phyloP scores from a whole-genome alignment of 1,284 basidiomycete species.

The Peniophora sp. region DNA sequence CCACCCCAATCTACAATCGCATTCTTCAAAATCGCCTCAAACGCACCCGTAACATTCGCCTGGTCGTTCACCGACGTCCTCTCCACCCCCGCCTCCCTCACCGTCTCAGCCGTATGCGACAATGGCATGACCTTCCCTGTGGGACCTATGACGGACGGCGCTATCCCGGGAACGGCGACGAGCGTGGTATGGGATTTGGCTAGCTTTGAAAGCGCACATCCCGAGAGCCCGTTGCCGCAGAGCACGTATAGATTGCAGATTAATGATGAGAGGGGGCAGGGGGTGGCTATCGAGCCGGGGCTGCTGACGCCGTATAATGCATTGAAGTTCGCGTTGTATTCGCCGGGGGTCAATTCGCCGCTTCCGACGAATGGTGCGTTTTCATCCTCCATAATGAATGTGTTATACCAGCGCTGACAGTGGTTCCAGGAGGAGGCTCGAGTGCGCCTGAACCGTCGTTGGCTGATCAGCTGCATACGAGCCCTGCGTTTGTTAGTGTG shows the following conservation, averaged over 20 bases:
- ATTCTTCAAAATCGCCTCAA: conserved; percentile 82
- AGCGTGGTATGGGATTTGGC: conserved; percentile 78
- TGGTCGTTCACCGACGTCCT: conserved; percentile 82
- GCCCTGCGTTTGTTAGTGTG: conserved; percentile 62
- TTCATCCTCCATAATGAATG: not conserved
- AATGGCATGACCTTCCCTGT: conserved; percentile 88
- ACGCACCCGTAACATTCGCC: conserved; percentile 77
- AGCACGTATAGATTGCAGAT: conserved; percentile 74
- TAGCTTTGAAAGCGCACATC: conserved; percentile 63
- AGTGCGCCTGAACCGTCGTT: too few species aligned
- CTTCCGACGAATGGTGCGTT: conserved; percentile 50
- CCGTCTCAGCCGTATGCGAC: conserved; percentile 74
- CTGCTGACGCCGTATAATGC: conserved; percentile 63
- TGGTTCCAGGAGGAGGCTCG: conserved; percentile 49
- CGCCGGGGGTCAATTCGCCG: conserved; percentile 70
- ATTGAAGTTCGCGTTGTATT: conserved; percentile 81
- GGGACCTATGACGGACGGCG: conserved; percentile 62
- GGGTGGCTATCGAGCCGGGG: conserved; percentile 52
- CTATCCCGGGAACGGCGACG: conserved; percentile 65
- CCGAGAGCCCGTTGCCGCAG: conserved; percentile 61
- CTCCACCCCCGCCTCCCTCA: conserved; percentile 63
- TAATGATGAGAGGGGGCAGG: conserved; percentile 71
- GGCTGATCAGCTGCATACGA: conserved; percentile 19
- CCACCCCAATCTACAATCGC: conserved; percentile 76
- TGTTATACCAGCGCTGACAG: conserved; percentile 57